Evolutionary conservation across 306 rosid species (phyloP).

Genomic region (Lathyrus aphaca): DNA sequence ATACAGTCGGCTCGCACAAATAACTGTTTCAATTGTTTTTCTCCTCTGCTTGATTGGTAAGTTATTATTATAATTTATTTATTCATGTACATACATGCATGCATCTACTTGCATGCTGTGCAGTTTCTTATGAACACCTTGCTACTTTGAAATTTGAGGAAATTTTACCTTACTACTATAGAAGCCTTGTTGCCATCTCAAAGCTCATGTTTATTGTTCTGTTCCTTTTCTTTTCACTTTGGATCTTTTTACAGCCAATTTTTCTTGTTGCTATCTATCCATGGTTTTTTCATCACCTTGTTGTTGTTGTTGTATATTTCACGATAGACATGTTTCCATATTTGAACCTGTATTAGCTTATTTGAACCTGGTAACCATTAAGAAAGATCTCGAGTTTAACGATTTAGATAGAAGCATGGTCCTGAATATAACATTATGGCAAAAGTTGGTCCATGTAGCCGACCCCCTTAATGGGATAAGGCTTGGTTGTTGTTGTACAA

Average conservation of each 20-base stretch:
- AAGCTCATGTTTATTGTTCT: constrained; percentile 1
- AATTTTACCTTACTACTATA: background rate
- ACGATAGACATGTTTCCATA: too few species aligned
- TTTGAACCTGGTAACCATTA: too few species aligned
- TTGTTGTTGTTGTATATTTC: too few species aligned
- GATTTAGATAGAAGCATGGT: too few species aligned
- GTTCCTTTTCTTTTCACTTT: background rate
- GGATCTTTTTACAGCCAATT: constrained; percentile 5
- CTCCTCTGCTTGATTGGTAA: constrained; percentile 81
- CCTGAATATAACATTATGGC: too few species aligned
- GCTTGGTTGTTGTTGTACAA: too few species aligned
- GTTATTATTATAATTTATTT: constrained; percentile 30
- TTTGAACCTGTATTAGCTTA: too few species aligned
- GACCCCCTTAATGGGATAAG: too few species aligned
- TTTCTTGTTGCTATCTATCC: constrained; percentile 5
- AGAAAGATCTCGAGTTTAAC: too few species aligned
- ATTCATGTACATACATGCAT: background rate
- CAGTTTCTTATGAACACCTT: constrained; percentile 23
- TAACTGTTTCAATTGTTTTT: constrained; percentile 56
- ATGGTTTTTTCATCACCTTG: background rate
- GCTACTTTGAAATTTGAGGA: constrained; percentile 25
- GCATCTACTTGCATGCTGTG: constrained; percentile 1
- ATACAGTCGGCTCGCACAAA: constrained; percentile 68
- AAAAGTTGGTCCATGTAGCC: too few species aligned
- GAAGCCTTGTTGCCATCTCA: background rate